phyloP scores from a whole-genome alignment of 768 basidiomycete genomes.

The Hortiboletus campestris region DNA sequence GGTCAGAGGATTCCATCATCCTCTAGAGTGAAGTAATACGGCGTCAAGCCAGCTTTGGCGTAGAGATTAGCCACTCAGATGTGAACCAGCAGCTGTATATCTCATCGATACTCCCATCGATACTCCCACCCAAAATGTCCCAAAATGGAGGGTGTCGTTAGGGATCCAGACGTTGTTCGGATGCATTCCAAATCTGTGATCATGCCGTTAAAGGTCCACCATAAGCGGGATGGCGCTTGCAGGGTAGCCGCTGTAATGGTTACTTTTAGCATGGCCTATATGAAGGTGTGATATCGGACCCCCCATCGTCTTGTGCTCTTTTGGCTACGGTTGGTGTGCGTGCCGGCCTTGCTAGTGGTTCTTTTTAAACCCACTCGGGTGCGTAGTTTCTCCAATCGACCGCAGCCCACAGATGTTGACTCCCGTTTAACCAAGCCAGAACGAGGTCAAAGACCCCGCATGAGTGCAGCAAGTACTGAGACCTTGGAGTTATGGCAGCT shows the following conservation, averaged over 20 bases:
- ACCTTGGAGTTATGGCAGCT: background rate
- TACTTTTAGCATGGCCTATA: background rate
- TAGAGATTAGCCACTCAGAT: too few relatives aligned
- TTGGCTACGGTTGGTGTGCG: background rate
- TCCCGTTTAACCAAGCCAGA: background rate
- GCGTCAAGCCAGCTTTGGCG: too few relatives aligned
- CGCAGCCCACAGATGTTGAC: background rate
- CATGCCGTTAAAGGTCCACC: background rate
- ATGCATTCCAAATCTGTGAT: background rate
- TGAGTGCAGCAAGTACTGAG: background rate
- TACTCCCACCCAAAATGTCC: background rate
- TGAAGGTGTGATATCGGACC: background rate
- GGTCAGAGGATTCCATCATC: too few relatives aligned
- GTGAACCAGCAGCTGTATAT: background rate
- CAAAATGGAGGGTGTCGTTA: background rate
- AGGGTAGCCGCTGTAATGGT: slow-evolving; percentile 7
- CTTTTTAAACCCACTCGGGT: slow-evolving; percentile 1
- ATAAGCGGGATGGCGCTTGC: background rate
- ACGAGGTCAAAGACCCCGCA: background rate
- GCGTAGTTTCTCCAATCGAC: background rate
- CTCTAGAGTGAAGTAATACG: too few relatives aligned
- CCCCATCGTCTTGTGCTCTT: background rate
- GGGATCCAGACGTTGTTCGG: background rate
- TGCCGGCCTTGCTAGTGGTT: background rate
- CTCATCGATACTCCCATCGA: too few relatives aligned